Conservation (phyloP, 495 filamentous ascomycete species). For the Sporormia fimetaria region DNA sequence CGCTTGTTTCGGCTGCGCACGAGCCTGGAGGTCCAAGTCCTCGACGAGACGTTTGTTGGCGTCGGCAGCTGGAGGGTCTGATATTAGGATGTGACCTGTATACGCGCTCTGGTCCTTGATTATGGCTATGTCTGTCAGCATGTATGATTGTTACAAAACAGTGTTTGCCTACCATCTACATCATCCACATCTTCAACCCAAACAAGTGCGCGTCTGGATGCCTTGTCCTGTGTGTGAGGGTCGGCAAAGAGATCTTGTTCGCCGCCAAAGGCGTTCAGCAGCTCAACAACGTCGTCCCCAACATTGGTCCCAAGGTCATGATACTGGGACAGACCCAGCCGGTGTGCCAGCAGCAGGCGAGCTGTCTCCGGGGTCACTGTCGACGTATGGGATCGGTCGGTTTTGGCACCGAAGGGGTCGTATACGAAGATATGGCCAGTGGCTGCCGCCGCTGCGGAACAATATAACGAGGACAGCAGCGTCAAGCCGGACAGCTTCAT, state of each 20-base stretch:
- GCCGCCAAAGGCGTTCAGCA: conserved; percentile 42
- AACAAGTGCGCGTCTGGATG: conserved; percentile 36
- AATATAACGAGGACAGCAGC: conserved; percentile 14
- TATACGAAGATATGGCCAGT: conserved; percentile 26
- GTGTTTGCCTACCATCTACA: conserved; percentile 32
- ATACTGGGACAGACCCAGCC: conserved; percentile 42
- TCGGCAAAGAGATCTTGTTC: conserved; percentile 36
- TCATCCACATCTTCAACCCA: conserved; percentile 40
- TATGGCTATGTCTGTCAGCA: conserved; percentile 4
- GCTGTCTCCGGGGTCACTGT: conserved; percentile 37
- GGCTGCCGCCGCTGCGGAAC: conserved; percentile 8
- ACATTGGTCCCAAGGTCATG: conserved; percentile 36
- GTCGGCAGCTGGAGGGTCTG: conserved; percentile 12
- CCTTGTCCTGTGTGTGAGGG: conserved; percentile 8
- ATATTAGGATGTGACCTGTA: conserved; percentile 12
- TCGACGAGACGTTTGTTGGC: conserved; percentile 16
- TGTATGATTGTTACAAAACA: neutral
- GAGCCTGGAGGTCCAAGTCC: conserved; percentile 16
- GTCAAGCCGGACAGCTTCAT: conserved; percentile 26
- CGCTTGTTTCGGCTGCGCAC: conserved; percentile 4
- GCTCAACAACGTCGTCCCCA: conserved; percentile 37
- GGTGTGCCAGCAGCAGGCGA: conserved; percentile 44
- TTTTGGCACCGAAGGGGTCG: conserved; percentile 19
- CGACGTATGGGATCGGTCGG: conserved; percentile 3
- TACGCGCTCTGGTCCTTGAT: neutral